Evolutionary conservation across 2,329 filamentous ascomycete genomes (phyloP).

Genomic region (Zarea fungicola): DNA sequence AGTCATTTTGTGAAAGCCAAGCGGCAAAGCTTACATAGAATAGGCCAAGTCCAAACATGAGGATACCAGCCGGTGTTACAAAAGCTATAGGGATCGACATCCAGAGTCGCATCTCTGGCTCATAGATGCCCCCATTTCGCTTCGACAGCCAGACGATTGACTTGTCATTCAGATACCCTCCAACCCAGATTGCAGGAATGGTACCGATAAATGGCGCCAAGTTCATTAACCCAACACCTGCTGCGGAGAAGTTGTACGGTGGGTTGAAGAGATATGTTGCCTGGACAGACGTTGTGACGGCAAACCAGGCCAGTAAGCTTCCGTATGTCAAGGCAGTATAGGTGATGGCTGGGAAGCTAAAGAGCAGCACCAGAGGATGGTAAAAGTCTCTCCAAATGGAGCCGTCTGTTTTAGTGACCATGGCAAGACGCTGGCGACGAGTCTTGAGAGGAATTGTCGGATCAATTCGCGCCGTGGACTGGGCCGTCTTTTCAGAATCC

Average conservation of each 20-base stretch:
- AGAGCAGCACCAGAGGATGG: neutral
- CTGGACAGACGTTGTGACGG: neutral
- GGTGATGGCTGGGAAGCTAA: neutral
- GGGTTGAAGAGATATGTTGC: slow-evolving; percentile 15
- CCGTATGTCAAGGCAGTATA: slow-evolving; percentile 2
- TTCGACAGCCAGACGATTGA: slow-evolving; percentile 30
- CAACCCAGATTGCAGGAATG: slow-evolving; percentile 30
- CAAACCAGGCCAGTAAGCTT: neutral
- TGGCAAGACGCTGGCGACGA: neutral
- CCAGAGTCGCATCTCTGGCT: slow-evolving; percentile 40
- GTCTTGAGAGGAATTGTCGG: too few relatives aligned
- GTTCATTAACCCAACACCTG: slow-evolving; percentile 21
- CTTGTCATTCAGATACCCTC: slow-evolving; percentile 32
- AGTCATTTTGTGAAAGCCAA: neutral
- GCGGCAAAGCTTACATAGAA: neutral
- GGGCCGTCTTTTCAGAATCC: neutral
- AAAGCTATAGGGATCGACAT: slow-evolving; percentile 27
- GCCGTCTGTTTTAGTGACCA: neutral
- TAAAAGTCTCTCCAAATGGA: neutral
- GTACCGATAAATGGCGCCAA: slow-evolving; percentile 29
- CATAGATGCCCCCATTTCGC: slow-evolving; percentile 34
- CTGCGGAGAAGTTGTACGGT: slow-evolving; percentile 25
- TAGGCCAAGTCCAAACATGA: slow-evolving; percentile 28
- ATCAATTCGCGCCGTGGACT: too few relatives aligned
- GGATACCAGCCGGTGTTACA: slow-evolving; percentile 25